Evolutionary conservation across 805 yeast species (phyloP).

Genomic region (Helenozyma baotianmanensis): DNA sequence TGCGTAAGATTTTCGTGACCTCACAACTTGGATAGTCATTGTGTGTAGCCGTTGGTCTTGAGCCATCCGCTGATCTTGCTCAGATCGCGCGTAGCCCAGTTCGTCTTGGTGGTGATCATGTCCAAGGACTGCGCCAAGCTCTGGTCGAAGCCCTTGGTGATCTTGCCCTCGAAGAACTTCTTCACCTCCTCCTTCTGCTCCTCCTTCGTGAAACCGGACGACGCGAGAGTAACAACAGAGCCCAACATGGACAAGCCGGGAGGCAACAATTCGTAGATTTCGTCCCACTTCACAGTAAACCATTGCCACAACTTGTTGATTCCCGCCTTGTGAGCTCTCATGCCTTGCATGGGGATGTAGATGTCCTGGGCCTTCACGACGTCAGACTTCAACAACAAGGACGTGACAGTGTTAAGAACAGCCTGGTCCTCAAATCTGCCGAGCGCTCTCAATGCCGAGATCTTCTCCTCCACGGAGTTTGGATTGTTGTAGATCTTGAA

Average conservation of each 20-base stretch:
- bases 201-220: slow-evolving; percentile 56
- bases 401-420: slow-evolving; percentile 53
- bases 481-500: slow-evolving; percentile 59
- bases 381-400: slow-evolving; percentile 50
- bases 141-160: slow-evolving; percentile 62
- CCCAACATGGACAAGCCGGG: slow-evolving; percentile 80
- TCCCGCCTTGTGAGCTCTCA: slow-evolving; percentile 61
- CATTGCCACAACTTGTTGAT: slow-evolving; percentile 68
- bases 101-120: slow-evolving; percentile 49
- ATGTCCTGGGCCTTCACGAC: slow-evolving; percentile 66
- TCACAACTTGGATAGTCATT: slow-evolving; percentile 10
- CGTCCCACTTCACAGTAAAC: slow-evolving; percentile 71
- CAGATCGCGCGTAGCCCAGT: slow-evolving; percentile 57
- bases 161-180: slow-evolving; percentile 47
- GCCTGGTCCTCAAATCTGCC: slow-evolving; percentile 57
- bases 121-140: slow-evolving; percentile 64
- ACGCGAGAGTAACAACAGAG: slow-evolving; percentile 58
- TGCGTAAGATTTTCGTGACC: too few relatives aligned
- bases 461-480: slow-evolving; percentile 58
- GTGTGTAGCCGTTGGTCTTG: slow-evolving; percentile 27
- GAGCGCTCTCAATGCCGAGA: slow-evolving; percentile 62
- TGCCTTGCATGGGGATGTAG: slow-evolving; percentile 71
- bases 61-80: slow-evolving; percentile 47
- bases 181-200: slow-evolving; percentile 49
- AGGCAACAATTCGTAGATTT: slow-evolving; percentile 62